Conservation (phyloP, 2,329 filamentous ascomycete genomes). For the Ramularia collo-cygni region DNA sequence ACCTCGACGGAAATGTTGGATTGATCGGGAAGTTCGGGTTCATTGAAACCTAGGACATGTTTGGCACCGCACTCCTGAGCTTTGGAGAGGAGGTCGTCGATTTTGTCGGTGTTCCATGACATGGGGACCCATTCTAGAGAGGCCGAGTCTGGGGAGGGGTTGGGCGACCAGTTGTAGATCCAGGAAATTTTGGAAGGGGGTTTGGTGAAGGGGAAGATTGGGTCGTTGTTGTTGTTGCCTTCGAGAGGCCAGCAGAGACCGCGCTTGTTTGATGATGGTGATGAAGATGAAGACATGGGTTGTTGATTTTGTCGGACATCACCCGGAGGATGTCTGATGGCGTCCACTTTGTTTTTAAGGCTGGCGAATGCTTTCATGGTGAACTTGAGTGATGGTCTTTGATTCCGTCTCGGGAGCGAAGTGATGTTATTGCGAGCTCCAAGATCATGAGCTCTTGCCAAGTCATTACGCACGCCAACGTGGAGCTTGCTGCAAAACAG, state of each 20-base stretch:
- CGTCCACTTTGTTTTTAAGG: not conserved
- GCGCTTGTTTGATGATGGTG: constrained; percentile 18
- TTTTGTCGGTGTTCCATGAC: constrained; percentile 29
- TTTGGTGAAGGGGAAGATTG: constrained; percentile 26
- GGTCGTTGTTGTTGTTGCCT: constrained; percentile 24
- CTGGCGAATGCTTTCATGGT: not conserved
- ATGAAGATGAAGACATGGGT: not conserved
- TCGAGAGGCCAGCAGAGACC: constrained; percentile 29
- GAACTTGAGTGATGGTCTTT: too few species aligned
- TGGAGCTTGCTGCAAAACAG: too few species aligned
- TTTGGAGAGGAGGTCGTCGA: constrained; percentile 22
- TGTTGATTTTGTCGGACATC: not conserved
- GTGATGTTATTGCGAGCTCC: too few species aligned
- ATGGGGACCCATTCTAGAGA: constrained; percentile 27
- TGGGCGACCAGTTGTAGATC: constrained; percentile 30
- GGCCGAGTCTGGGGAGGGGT: constrained; percentile 17
- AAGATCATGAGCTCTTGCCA: too few species aligned
- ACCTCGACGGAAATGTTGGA: constrained; percentile 24
- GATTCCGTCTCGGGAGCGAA: too few species aligned
- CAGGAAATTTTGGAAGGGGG: constrained; percentile 29
- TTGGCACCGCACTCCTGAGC: constrained; percentile 6
- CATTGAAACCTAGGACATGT: constrained; percentile 25
- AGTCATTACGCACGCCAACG: too few species aligned
- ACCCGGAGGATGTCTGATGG: not conserved
- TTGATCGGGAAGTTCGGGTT: constrained; percentile 29